Evolutionary conservation across 345 rosid genomes (phyloP), one percentile per base, ranked within the genome.

Genomic region (Cardamine resedifolia): DNA sequence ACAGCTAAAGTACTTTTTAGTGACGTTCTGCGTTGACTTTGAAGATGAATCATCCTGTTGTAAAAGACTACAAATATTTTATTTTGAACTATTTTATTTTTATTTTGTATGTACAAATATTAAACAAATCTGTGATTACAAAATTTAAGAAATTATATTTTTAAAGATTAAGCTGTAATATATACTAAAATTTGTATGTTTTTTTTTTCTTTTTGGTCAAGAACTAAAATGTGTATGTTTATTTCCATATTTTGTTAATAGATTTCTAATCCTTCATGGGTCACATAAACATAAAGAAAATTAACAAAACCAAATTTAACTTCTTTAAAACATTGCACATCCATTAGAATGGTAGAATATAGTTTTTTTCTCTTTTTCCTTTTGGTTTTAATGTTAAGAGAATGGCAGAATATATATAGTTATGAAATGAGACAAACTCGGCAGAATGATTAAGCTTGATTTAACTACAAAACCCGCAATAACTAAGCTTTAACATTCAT

Each of bases 381-480:
- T 23, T 23, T 1, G 24, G 24, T 23, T 23, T 23, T 23, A 23
- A 23, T 23, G 24, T 28, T 28, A 28, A 28, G 31, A 57, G 34
- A 47, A 45, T 10, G 34, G 65, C 47, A 26, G 6, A 55, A 20
- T n/a, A n/a, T n/a, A n/a, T n/a, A n/a, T 1, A 31, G 11, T 48
- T 20, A 19, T 65, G 49, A 31, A 20, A 34, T 10, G 48, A 15
- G 6, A 11, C 23, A 36, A 34, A 36, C n/a, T 51, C 21, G 0
- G 10, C 23, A 10, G 14, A 10, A 50, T 10, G 23, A 28, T 38
- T 38, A 41, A 71, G 11, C 31, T 26, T 49, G 23, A 48, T 18
- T 38, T 14, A 38, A 38, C 52, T 39, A 19, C 61, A 71, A 20
- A 61, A 50, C 66, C 50, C 74, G 36, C 66, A n/a, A 23, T 23